Percentiles rank a stretch among this genome's conserved stretches.
Conservation (phyloP, 345 rosid genomes). For the Turritis glabra region DNA sequence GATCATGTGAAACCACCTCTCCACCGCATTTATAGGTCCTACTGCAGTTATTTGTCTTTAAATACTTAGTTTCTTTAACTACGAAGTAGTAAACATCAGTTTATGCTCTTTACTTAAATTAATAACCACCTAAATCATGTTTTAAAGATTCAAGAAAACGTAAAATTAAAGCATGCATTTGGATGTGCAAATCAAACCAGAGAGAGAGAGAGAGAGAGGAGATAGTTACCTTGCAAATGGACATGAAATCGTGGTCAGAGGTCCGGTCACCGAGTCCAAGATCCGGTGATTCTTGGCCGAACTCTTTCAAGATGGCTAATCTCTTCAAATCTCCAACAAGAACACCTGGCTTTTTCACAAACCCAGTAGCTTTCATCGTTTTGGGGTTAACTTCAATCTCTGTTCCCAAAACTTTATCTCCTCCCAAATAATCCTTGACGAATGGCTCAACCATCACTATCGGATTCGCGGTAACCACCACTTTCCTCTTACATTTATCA, state of each 20-base stretch:
- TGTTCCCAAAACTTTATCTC: constrained; percentile 84
- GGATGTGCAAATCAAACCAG: not conserved
- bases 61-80: too few species aligned
- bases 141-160: constrained; percentile 2
- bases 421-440: constrained; percentile 86
- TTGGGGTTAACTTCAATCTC: constrained; percentile 91
- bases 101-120: not conserved
- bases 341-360: constrained; percentile 85
- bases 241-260: constrained; percentile 93
- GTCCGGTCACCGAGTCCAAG: constrained; percentile 89
- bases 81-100: not conserved
- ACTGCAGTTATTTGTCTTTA: constrained; percentile 4
- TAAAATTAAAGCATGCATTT: not conserved
- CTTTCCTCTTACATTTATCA: constrained; percentile 79
- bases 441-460: constrained; percentile 95
- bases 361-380: constrained; percentile 86
- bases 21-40: constrained; percentile 3
- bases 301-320: constrained; percentile 76
- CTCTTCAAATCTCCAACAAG: constrained; percentile 75
- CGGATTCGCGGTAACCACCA: constrained; percentile 97
- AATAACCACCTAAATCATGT: not conserved
- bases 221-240: constrained; percentile 80
- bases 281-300: constrained; percentile 71
- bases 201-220: not conserved
- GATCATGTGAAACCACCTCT: constrained; percentile 18